Conservation (phyloP, 2,329 filamentous ascomycete species). For the Trichophyton mentagrophytes region DNA sequence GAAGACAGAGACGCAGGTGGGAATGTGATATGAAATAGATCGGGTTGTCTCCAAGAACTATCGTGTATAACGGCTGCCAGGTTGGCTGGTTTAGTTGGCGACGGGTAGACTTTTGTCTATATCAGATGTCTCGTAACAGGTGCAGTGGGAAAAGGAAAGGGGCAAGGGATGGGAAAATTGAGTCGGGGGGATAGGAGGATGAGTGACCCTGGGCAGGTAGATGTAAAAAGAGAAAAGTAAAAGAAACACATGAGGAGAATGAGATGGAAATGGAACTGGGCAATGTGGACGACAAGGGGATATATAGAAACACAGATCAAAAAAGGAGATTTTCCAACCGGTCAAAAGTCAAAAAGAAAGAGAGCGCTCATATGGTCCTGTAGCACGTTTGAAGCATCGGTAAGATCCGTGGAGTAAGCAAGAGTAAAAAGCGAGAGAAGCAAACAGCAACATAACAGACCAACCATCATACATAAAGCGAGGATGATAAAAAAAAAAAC, state of each 20-base stretch:
- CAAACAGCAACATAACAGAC: background rate
- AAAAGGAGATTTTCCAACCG: slow-evolving; percentile 6
- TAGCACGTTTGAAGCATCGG: background rate
- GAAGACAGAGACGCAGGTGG: background rate
- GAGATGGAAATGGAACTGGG: too few species aligned
- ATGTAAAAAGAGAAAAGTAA: background rate
- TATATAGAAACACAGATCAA: background rate
- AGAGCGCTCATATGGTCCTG: background rate
- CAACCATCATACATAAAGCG: background rate
- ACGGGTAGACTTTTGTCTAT: background rate
- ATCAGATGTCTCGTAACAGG: slow-evolving; percentile 8
- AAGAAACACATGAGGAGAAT: background rate
- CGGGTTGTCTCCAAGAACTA: too few species aligned
- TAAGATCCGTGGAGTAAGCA: background rate
- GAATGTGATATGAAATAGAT: background rate
- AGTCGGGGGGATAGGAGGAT: background rate
- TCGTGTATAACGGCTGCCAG: background rate
- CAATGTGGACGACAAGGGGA: too few species aligned
- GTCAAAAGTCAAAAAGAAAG: background rate
- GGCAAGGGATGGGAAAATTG: background rate
- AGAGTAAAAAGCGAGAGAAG: background rate
- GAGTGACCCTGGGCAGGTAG: background rate
- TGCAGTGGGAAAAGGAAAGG: slow-evolving; percentile 5
- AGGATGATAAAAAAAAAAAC: background rate
- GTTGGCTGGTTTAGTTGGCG: background rate